Base-by-base conservation (phyloP, 2,329 filamentous ascomycete species). In the Curvularia sp. region DNA sequence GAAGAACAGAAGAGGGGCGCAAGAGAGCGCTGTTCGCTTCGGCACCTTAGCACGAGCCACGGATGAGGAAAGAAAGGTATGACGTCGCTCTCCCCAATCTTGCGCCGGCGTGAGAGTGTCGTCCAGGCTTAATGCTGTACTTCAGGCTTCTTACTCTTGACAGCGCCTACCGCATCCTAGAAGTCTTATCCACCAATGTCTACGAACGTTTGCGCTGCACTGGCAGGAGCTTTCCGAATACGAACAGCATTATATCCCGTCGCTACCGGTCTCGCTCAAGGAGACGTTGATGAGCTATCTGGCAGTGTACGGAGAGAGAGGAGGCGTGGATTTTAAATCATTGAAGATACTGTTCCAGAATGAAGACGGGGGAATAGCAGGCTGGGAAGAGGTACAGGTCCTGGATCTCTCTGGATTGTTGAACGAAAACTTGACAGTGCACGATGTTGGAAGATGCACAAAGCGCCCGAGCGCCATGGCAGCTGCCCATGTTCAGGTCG, bases 221-320 rank as follows among this genome's bases (percentile, higher is more conserved):
- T 89, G 86, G 86, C 71, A 79, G 9, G 81, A 82, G 72, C 81
- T 88, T 59, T 71, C 83, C 25, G 80, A 83, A 50, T 86, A 86
- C 61, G 85, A 88, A 64, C 81, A 83, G 54, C 75, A 82, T 18
- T 84, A 83, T 49, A 72, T 89, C 2, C 76, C 79, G 1, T 76
- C 81, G 3, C 66, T 88, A 12, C 84, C 86, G 0, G 72, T 78
- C 15, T 77, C 79, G 39, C 66, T 86, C 5, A 86, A 86, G 63
- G 74, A 82, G 59, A 71, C 80, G 1, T 63, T 89, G 32, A 68
- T 89, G 23, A 85, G 82, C 62, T 88, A 88, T 69, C 67, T 88
- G 28, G 79, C 81, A 4, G 70, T 80, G 13, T 85, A 85, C 65
- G 80, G 81, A 1, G 74, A 78, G 0, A 66, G 75, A n/a, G 67